Evolutionary conservation across 140 eudicot genomes (phyloP).

Genomic region (Anethum foeniculum): DNA sequence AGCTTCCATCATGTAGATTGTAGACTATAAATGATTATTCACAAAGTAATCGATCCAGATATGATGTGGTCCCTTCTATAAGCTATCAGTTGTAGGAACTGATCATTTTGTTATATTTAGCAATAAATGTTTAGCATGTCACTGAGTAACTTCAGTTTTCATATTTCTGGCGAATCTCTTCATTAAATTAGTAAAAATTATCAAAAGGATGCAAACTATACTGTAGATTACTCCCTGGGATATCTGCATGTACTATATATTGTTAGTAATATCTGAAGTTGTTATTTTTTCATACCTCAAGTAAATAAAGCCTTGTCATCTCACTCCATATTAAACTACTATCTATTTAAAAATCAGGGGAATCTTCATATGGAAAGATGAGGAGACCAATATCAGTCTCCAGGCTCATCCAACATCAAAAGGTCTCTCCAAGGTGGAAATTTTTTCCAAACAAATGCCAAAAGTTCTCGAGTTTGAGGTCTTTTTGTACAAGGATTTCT

Average conservation of each 20-base stretch:
- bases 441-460: constrained; percentile 42
- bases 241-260: not conserved
- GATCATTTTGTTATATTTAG: not conserved
- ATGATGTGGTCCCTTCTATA: not conserved
- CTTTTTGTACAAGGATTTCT: constrained; percentile 20
- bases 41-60: not conserved
- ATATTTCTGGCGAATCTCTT: not conserved
- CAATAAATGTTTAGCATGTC: not conserved
- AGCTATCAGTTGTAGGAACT: not conserved
- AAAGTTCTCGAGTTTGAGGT: constrained; percentile 41
- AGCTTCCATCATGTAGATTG: not conserved
- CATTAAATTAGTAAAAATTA: not conserved
- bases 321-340: not conserved
- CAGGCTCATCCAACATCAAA: constrained; percentile 48
- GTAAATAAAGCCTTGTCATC: not conserved
- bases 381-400: constrained; percentile 17
- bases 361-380: constrained; percentile 24
- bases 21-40: not conserved
- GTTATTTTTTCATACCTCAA: not conserved
- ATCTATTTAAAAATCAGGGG: constrained; percentile 32
- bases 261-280: not conserved
- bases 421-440: constrained; percentile 38
- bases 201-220: not conserved
- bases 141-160: not conserved
- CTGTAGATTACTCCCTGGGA: not conserved